phyloP scores from a whole-genome alignment of 1,139 yeast genomes.

The Yamadazyma diospyri region DNA sequence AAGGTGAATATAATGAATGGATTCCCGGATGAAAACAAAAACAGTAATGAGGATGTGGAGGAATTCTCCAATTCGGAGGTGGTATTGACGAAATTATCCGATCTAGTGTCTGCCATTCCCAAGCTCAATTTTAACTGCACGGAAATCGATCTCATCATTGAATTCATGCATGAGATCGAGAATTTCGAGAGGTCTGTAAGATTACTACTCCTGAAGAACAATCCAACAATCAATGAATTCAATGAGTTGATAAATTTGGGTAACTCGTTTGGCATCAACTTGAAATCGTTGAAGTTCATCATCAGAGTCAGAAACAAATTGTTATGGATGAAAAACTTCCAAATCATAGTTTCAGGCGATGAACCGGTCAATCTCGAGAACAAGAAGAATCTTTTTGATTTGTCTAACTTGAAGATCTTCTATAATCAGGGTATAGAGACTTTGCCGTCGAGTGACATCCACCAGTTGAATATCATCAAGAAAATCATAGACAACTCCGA shows the following conservation, averaged over 20 bases:
- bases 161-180: conserved; percentile 51
- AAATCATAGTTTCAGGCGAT: conserved; percentile 34
- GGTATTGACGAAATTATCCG: conserved; percentile 21
- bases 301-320: conserved; percentile 46
- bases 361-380: conserved; percentile 35
- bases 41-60: conserved; percentile 9
- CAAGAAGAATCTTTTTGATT: conserved; percentile 33
- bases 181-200: conserved; percentile 52
- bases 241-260: conserved; percentile 52
- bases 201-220: conserved; percentile 24
- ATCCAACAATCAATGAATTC: conserved; percentile 33
- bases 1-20: conserved; percentile 5
- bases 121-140: conserved; percentile 48
- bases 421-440: conserved; percentile 40
- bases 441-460: conserved; percentile 26
- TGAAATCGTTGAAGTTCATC: conserved; percentile 50
- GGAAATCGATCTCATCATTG: conserved; percentile 59
- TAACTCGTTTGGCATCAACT: conserved; percentile 52
- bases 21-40: not conserved
- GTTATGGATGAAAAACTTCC: conserved; percentile 45
- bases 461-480: conserved; percentile 20
- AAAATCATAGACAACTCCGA: conserved; percentile 28
- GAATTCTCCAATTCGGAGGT: conserved; percentile 11
- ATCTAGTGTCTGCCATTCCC: conserved; percentile 47
- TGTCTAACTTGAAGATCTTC: conserved; percentile 34